Evolutionary conservation across 257 asterid species (phyloP).

Genomic region (Leonotis leonurus): DNA sequence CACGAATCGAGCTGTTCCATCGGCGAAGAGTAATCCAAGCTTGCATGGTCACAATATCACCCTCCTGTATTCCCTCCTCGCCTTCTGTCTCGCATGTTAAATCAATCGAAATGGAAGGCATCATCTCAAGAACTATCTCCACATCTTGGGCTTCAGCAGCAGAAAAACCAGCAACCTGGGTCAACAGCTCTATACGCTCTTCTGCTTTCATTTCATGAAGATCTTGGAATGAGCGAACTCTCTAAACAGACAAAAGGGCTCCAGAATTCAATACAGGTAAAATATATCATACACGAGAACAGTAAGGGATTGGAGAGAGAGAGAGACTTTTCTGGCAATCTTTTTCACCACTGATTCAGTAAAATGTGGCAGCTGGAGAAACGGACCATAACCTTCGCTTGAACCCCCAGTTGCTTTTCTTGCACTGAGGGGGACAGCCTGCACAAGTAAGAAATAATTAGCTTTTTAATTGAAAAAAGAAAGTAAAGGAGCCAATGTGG

Average conservation of each 20-base stretch:
- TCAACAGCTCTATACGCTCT: slow-evolving; percentile 77
- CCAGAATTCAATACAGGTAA: background rate
- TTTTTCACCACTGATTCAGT: slow-evolving; percentile 78
- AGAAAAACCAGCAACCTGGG: slow-evolving; percentile 82
- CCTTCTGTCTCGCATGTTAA: slow-evolving; percentile 97
- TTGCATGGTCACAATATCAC: slow-evolving; percentile 89
- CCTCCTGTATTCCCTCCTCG: slow-evolving; percentile 95
- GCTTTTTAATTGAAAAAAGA: background rate
- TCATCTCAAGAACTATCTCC: slow-evolving; percentile 86
- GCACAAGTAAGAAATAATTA: slow-evolving; percentile 18
- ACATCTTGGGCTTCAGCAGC: slow-evolving; percentile 66
- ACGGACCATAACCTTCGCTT: slow-evolving; percentile 86
- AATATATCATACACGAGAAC: background rate
- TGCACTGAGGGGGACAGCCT: slow-evolving; percentile 94
- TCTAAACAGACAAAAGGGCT: slow-evolving; percentile 35
- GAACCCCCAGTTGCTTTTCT: slow-evolving; percentile 80
- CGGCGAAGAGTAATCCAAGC: slow-evolving; percentile 88
- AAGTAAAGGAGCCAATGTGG: background rate
- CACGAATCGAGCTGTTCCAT: slow-evolving; percentile 56
- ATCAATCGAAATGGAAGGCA: slow-evolving; percentile 79
- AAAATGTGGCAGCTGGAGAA: slow-evolving; percentile 97
- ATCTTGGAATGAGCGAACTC: slow-evolving; percentile 86
- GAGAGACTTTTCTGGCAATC: slow-evolving; percentile 81
- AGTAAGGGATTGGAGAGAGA: slow-evolving; percentile 15
- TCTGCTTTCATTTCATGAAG: slow-evolving; percentile 60